Percentiles rank a stretch among this genome's conserved stretches.
Conservation (phyloP, 345 rosid species). For the Trapa incisa region DNA sequence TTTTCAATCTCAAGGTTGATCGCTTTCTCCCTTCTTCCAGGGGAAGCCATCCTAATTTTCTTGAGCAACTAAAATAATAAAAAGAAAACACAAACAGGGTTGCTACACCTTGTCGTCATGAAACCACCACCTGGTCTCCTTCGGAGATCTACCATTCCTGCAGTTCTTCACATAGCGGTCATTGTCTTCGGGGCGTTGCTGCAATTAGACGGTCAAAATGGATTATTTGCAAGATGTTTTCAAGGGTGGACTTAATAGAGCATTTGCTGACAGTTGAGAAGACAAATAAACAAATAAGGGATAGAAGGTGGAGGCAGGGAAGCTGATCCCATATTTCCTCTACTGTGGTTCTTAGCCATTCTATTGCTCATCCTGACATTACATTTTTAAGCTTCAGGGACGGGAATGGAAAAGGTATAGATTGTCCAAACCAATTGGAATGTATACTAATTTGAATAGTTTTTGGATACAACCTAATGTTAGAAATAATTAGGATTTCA, state of each 20-base stretch:
- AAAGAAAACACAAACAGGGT: slow-evolving; percentile 5
- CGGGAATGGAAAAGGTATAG: background rate
- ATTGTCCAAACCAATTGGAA: background rate
- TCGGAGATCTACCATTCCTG: slow-evolving; percentile 88
- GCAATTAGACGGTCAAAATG: slow-evolving; percentile 18
- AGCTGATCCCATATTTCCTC: background rate
- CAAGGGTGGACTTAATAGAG: background rate
- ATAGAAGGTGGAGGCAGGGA: background rate
- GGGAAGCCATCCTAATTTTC: slow-evolving; percentile 10
- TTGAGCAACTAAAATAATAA: slow-evolving; percentile 5
- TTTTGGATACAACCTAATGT: background rate
- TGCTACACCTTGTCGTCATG: slow-evolving; percentile 82
- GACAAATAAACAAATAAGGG: background rate
- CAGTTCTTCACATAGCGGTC: slow-evolving; percentile 97
- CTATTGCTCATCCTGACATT: no score
- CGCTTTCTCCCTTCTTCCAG: background rate
- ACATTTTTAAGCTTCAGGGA: no score
- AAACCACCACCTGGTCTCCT: slow-evolving; percentile 99
- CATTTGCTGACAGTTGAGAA: background rate
- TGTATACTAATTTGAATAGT: background rate
- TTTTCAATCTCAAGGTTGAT: background rate
- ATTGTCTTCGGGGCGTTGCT: slow-evolving; percentile 94
- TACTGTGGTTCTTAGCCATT: background rate
- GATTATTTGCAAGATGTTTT: background rate
- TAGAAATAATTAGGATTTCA: background rate